Conservation (phyloP, 2,329 filamentous ascomycete genomes). For the Colletotrichum sp. region DNA sequence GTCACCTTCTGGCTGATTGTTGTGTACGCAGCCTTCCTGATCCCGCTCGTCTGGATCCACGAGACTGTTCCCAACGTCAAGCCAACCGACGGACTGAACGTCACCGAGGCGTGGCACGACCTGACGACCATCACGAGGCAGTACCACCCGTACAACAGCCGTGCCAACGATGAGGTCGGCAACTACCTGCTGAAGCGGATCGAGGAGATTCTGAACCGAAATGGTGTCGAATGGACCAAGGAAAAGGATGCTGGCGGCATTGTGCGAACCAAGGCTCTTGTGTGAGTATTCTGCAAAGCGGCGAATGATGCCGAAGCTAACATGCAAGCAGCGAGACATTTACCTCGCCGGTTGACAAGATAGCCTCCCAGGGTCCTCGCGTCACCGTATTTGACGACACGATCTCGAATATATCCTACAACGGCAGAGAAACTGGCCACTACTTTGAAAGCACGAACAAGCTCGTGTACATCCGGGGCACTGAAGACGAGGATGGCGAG, state of each 20-base stretch:
- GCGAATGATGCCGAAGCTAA: neutral
- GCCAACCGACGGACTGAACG: slow-evolving; percentile 70
- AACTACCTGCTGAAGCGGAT: slow-evolving; percentile 77
- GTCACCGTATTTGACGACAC: slow-evolving; percentile 81
- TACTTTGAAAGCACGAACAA: slow-evolving; percentile 96
- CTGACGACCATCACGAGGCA: slow-evolving; percentile 74
- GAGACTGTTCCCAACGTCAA: slow-evolving; percentile 71
- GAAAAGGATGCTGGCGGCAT: slow-evolving; percentile 39
- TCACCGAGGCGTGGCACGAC: slow-evolving; percentile 87
- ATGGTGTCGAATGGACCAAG: slow-evolving; percentile 53
- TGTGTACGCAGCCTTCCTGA: slow-evolving; percentile 79
- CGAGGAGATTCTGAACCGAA: slow-evolving; percentile 69
- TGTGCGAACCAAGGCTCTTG: slow-evolving; percentile 24
- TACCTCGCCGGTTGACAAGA: neutral
- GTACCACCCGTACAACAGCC: slow-evolving; percentile 91
- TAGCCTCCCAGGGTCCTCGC: slow-evolving; percentile 33
- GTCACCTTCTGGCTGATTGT: slow-evolving; percentile 81
- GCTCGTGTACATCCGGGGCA: slow-evolving; percentile 87
- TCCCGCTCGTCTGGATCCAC: slow-evolving; percentile 75
- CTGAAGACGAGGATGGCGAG: slow-evolving; percentile 71
- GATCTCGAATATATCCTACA: slow-evolving; percentile 77
- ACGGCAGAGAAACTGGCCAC: slow-evolving; percentile 49
- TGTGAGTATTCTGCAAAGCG: slow-evolving; percentile 9
- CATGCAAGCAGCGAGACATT: neutral
- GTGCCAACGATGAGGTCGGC: slow-evolving; percentile 80